These are phyloP conservation scores for Lasiosphaeria miniovina DNA, from an alignment of 495 filamentous ascomycete species.

Conservation along the genomic window DNA sequence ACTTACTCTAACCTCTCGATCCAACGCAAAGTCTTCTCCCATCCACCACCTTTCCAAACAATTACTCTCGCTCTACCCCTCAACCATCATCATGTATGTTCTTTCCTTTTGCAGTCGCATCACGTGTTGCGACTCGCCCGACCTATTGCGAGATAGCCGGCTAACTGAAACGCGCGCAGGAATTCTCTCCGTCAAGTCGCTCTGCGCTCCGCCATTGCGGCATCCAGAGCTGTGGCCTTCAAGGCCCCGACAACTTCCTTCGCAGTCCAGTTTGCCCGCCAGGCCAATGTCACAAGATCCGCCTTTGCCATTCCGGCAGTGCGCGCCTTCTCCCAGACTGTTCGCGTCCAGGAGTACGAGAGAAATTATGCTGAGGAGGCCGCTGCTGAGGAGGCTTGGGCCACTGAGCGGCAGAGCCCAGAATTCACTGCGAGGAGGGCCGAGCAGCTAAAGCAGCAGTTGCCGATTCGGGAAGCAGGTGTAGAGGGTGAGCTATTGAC, in stretches of 20 bases:
- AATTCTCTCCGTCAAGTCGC: conserved; percentile 56
- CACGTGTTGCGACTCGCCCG: neutral
- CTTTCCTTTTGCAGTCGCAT: neutral
- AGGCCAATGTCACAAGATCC: conserved; percentile 18
- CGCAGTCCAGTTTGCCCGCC: conserved; percentile 25
- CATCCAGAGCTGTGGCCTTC: conserved; percentile 42
- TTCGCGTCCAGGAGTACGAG: conserved; percentile 11
- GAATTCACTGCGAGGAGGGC: neutral
- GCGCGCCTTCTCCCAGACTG: conserved; percentile 38
- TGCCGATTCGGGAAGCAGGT: neutral
- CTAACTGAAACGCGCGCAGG: conserved; percentile 32
- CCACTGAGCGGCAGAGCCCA: conserved; percentile 2
- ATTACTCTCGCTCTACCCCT: neutral
- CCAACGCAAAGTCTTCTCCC: neutral
- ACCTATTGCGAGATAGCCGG: neutral
- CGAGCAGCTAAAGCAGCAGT: neutral
- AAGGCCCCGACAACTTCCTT: conserved; percentile 38
- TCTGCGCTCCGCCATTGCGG: conserved; percentile 53
- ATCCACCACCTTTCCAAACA: neutral
- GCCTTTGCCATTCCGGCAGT: conserved; percentile 20
- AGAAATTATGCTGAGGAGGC: conserved; percentile 20
- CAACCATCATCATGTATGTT: neutral
- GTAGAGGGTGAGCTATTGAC: neutral
- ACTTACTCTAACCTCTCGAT: neutral
- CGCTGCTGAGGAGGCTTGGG: conserved; percentile 8